Conservation (phyloP, 805 yeast species). For the Saturnispora sanitii region DNA sequence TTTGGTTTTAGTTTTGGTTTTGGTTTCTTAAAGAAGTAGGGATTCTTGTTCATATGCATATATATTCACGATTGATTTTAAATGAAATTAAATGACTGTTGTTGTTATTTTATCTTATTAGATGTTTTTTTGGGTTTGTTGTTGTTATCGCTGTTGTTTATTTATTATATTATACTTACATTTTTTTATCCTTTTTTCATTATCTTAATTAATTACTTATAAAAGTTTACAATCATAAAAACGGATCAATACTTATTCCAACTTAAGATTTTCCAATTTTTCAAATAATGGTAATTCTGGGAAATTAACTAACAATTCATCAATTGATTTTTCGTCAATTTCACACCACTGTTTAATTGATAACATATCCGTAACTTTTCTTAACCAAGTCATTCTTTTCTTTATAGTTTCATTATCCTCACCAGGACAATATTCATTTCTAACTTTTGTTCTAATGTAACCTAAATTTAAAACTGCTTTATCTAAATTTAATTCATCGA, state of each 20-base stretch:
- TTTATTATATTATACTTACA: too few relatives aligned
- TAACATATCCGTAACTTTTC: slow-evolving; percentile 50
- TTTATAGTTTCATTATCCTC: slow-evolving; percentile 41
- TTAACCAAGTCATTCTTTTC: slow-evolving; percentile 64
- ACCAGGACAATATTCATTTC: slow-evolving; percentile 34
- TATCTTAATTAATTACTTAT: neutral
- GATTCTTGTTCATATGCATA: too few relatives aligned
- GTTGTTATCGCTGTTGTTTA: too few relatives aligned
- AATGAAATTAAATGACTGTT: too few relatives aligned
- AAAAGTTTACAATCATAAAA: neutral
- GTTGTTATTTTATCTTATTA: too few relatives aligned
- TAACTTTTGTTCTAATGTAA: slow-evolving; percentile 38
- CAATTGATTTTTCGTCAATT: slow-evolving; percentile 29
- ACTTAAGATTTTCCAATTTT: neutral
- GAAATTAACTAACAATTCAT: slow-evolving; percentile 35
- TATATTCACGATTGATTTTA: too few relatives aligned
- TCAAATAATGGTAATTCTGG: slow-evolving; percentile 25
- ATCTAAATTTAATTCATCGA: slow-evolving; percentile 35
- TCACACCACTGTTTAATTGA: slow-evolving; percentile 50
- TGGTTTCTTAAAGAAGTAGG: too few relatives aligned
- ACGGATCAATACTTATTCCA: neutral
- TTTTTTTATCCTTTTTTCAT: too few relatives aligned
- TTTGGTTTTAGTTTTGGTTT: too few relatives aligned
- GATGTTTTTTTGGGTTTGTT: too few relatives aligned
- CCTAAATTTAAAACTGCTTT: slow-evolving; percentile 55